Base-by-base conservation (phyloP, 225 moss, liverwort and hornwort genomes). In the Polytrichum formosum region DNA sequence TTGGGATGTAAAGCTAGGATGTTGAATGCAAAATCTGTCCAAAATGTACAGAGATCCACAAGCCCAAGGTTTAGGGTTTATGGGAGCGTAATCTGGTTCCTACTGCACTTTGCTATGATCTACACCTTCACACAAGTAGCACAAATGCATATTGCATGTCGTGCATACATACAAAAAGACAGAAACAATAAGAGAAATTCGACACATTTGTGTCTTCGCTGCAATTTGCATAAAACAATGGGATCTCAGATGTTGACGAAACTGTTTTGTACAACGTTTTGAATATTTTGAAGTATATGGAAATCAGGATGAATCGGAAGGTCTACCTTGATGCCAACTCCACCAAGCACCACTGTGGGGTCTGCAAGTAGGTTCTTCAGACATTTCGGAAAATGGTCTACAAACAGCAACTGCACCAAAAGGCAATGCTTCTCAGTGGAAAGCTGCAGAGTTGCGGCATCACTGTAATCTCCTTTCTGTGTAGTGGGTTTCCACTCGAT, bases 401-500 rank as follows among this genome's bases (percentile, higher is more conserved):
- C 64, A 68, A 78, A 75, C 18, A 83, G 72, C 66, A 89, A 76
- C 77, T 89, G 89, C 2, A 89, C 79, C 30, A 89, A 74, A n/a
- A 89, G 71, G 74, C 89, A 89, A 22, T 77, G 78, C 4, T 67
- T 78, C 53, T 78, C 81, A 22, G 74, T 73, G 1, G 89, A 81
- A n/a, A 89, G 75, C 83, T 89, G 89, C 65, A 85, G 56, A 63
- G 83, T 59, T 28, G 85, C 85, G 18, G 81, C 79, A 26, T 70
- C 23, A 70, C 86, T 80, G 33, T 89, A 79, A 26, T 85, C 72
- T 25, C 89, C 89, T 69, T 75, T 83, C 7, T 60, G 73, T 5
- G 66, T 70, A 54, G 83, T 81, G 10, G 89, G 89, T 35, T 73
- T 76, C 89, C 89, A 89, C 60, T 89, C 83, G 62, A 85, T 74